Evolutionary conservation across 148 eudicot genomes (phyloP), one percentile per base, ranked within the genome.

Genomic region (Simmondsia chinensis): DNA sequence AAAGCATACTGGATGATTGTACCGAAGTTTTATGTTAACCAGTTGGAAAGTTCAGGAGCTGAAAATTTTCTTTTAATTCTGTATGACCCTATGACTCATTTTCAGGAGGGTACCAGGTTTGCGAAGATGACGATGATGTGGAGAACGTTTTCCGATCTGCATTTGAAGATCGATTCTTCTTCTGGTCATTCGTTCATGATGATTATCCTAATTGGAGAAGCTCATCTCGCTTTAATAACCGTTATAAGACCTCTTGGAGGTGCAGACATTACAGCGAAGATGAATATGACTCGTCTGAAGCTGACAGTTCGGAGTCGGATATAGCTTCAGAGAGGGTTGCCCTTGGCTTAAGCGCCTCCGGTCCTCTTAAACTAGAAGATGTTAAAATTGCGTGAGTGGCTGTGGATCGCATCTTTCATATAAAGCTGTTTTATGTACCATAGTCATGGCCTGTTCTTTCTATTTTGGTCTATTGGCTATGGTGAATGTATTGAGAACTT

Each of bases 361-460:
- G 96, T 30, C 96, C 99, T 33, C 50, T 93, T 50, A 82, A 65
- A 57, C 61, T 86, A 29, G 89, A 79, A 33, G 95, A 82, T 59
- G 83, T 91, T 31, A 91, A 91, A 69, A 59, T 33, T 43, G 97
- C 97, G 97, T 91, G 49, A 68, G 97, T 70, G 47, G 16, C 34
- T 23, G 20, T 20, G 26, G 15, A 20, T 24, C 31, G 29, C 28
- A 23, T 7, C 47, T 29, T 34, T n/a, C n/a, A n/a, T n/a, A n/a
- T n/a, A n/a, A n/a, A n/a, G n/a, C 14, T 59, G 4, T 32, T 24
- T 33, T 25, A 14, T 39, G n/a, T n/a, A 38, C 13, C 12, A 23
- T 26, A 28, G 39, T 23, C 10, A 43, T 30, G 3, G 7, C 40
- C 5, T 29, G 4, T 13, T 23, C 38, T 20, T 19, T 32, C 17